Conservation (phyloP, 441 rosid species). For the Viola pubescens region DNA sequence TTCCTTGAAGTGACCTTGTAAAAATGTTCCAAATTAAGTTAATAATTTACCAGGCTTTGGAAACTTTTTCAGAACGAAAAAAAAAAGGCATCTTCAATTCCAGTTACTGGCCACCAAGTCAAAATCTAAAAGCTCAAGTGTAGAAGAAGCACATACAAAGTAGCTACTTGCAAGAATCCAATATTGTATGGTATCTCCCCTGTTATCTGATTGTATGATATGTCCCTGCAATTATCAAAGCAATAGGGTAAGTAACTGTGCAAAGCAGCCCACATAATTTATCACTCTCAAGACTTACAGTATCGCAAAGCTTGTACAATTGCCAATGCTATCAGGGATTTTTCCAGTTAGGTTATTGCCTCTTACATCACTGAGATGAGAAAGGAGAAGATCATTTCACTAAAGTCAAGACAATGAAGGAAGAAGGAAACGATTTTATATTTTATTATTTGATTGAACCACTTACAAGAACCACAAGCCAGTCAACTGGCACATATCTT, state of each 20-base stretch:
- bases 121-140: not conserved
- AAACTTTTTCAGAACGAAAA: not conserved
- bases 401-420: not conserved
- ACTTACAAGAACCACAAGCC: slow-evolving; percentile 98
- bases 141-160: slow-evolving; percentile 47
- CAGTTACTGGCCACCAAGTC: not conserved
- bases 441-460: not conserved
- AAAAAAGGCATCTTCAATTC: not conserved
- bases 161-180: slow-evolving; percentile 96
- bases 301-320: slow-evolving; percentile 88
- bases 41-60: too few species aligned
- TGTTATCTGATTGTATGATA: slow-evolving; percentile 70
- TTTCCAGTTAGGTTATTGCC: slow-evolving; percentile 77
- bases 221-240: slow-evolving; percentile 39
- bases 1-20: slow-evolving; percentile 85
- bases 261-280: not conserved
- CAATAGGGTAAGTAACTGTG: not conserved
- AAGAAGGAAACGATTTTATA: not conserved
- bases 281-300: slow-evolving; percentile 36
- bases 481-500: slow-evolving; percentile 89
- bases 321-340: slow-evolving; percentile 81
- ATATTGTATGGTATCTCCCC: slow-evolving; percentile 88
- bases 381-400: not conserved
- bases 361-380: slow-evolving; percentile 66
- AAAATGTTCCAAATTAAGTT: not conserved